Base-by-base conservation (phyloP, 345 rosid genomes). In the Noccaea caerulescens region DNA sequence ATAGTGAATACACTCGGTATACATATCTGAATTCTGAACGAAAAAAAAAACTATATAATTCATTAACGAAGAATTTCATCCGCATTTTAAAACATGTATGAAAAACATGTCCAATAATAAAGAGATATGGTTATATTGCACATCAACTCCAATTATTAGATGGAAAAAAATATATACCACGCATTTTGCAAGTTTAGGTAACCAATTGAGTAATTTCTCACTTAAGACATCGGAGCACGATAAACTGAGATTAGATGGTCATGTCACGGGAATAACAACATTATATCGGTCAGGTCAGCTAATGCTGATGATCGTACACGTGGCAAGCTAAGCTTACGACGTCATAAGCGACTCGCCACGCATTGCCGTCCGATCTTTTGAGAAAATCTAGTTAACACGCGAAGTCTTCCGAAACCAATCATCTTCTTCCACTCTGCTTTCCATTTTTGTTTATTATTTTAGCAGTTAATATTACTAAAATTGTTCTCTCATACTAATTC, bases 261-360 rank as follows among this genome's bases (percentile, higher is more conserved):
- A 52, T 27, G 36, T 56, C 66, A 72, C 65, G 71, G 52, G 71
- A 47, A 46, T 41, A 16, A 37, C 43, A 16, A 37, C 43, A 64
- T 46, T 14, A 64, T 34, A 72, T 64, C 44, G 52, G 61, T 73
- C 53, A 74, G 52, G 55, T 73, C 45, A 74, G 42, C 62, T 59
- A 51, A 52, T 36, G 57, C 13, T 43, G 63, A 59, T 49, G 62
- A 74, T 45, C 73, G 36, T 59, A 74, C 73, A 74, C 78, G 78
- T 74, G 78, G 73, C 61, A 59, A 43, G 73, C 62, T 74, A 51
- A 74, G 62, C 55, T 52, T 43, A 10, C 63, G 73, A 74, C 78
- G 78, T 74, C 78, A 74, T 52, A 67, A 67, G 45, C 68, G 78
- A 74, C 78, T 67, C 6, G 62, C 63, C 68, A 74, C 67, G 72